Conservation (phyloP, 2,329 filamentous ascomycete genomes). For the Trichoderma afroharzianum region DNA sequence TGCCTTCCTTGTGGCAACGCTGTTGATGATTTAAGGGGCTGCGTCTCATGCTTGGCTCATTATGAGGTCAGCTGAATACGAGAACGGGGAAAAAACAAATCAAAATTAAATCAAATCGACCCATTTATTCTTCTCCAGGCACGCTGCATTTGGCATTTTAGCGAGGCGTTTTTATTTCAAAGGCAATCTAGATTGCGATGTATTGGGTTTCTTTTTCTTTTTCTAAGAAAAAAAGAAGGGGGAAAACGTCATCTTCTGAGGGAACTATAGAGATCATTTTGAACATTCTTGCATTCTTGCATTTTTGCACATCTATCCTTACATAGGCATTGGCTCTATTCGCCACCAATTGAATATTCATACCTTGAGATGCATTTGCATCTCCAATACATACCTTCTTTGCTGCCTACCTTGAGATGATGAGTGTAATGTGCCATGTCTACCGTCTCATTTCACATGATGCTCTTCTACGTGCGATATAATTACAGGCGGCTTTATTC, state of each 20-base stretch:
- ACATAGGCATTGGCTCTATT: background rate
- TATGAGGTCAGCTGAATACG: background rate
- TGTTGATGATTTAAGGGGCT: conserved; percentile 35
- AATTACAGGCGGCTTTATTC: background rate
- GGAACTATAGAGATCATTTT: background rate
- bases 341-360: background rate
- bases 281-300: background rate
- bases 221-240: background rate
- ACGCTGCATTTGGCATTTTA: conserved; percentile 10
- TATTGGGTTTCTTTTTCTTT: background rate
- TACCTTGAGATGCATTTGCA: background rate
- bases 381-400: background rate
- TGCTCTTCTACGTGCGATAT: background rate
- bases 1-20: conserved; percentile 40
- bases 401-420: background rate
- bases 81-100: background rate
- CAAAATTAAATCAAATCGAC: background rate
- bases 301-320: background rate
- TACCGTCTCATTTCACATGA: background rate
- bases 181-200: background rate
- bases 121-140: background rate
- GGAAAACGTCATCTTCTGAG: background rate
- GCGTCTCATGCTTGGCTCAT: background rate
- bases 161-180: conserved; percentile 8
- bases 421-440: background rate